Base-by-base conservation (phyloP, 805 yeast species). In the Saccharomyces kudriavzevii region DNA sequence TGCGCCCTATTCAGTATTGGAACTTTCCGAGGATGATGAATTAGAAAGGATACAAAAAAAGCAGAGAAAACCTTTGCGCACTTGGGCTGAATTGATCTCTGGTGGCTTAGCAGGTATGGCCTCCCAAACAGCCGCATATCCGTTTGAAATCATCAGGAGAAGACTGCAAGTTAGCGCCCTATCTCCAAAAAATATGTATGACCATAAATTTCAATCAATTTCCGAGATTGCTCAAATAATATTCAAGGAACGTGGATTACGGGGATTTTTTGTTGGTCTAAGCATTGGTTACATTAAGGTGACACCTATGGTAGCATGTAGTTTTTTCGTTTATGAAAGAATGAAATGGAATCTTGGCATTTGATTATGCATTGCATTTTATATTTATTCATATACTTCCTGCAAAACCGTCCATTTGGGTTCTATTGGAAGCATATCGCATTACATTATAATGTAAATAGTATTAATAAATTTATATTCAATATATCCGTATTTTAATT, bases 61-160 rank as follows among this genome's bases (percentile, higher is more conserved):
- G 28, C 68, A 67, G 31, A 72, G 92, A 55, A 71, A 74, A 20
- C 97, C 97, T 1, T 75, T 94, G 51, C 79, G 76, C 58, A 87
- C 89, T 0, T 89, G 96, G 89, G 98, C 98, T 2, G 97, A 94
- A 73, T 76, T 94, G 48, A 65, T 82, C 3, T 96, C 98, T 5
- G 99, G 99, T 53, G 99, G 98, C 1, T 62, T 87, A n/a, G 96
- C 97, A 0, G 99, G 99, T 11, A 81, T 92, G 85, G 77, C 83
- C 40, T 89, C 98, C 1, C 99, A 94, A 70, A 89, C 97, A 1
- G 95, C 98, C 0, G 92, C 96, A 4, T 94, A 94, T 66, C 99
- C 99, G 1, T 86, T 94, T 60, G 99, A 94, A 71, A 96, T 94
- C 43, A 81, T 94, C 24, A 78, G 99, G 66, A 79, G 99, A 69